These are phyloP conservation scores for Colletotrichum kahawae DNA, from an alignment of 2,329 filamentous ascomycete genomes.

Conservation along the genomic window DNA sequence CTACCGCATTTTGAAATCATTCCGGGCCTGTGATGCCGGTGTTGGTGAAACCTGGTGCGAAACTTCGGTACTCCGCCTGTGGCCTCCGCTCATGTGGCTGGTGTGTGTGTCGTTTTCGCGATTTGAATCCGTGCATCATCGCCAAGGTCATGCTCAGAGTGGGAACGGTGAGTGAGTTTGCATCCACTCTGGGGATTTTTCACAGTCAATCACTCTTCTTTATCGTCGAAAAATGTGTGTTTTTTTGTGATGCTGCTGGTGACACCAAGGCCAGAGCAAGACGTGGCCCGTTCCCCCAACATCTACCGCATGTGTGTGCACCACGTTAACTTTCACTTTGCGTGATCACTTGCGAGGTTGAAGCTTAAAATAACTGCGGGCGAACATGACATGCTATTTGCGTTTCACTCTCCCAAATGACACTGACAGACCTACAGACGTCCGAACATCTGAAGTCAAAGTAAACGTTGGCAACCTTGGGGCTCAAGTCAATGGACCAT, in stretches of 20 bases:
- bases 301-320: neutral
- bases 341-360: neutral
- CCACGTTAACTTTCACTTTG: neutral
- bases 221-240: neutral
- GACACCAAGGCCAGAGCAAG: neutral
- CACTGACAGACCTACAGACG: neutral
- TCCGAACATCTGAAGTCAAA: neutral
- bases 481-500: neutral
- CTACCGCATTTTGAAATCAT: neutral
- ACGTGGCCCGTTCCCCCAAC: neutral
- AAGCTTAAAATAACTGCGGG: neutral
- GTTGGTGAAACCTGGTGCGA: conserved; percentile 11
- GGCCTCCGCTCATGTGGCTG: neutral
- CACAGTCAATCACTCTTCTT: neutral
- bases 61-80: neutral
- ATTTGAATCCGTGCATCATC: neutral
- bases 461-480: neutral
- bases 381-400: neutral
- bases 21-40: neutral
- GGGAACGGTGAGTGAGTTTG: neutral
- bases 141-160: neutral
- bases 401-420: neutral
- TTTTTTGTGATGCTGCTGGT: neutral
- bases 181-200: neutral
- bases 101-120: neutral